These are phyloP conservation scores for Rheum nobile DNA, from an alignment of 148 eudicot species.

Conservation along the genomic window DNA sequence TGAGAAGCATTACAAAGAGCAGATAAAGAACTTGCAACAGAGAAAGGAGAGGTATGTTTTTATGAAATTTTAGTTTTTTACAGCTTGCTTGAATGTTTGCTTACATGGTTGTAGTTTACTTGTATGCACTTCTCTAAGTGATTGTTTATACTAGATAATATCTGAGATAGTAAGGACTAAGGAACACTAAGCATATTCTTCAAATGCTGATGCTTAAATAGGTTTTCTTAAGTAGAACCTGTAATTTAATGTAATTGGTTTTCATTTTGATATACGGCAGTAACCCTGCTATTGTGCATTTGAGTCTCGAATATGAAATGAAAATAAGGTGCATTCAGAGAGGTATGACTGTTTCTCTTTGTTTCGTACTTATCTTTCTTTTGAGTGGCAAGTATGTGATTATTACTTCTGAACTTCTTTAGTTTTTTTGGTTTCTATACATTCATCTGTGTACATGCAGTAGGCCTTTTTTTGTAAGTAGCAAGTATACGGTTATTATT, in stretches of 20 bases:
- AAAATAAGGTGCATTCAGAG: conserved; percentile 88
- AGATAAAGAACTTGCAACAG: conserved; percentile 81
- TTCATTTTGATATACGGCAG: not conserved
- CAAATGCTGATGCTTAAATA: too few relatives aligned
- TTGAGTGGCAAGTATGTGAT: not conserved
- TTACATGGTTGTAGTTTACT: not conserved
- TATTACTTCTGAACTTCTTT: not conserved
- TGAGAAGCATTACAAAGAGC: conserved; percentile 98
- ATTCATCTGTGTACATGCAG: not conserved
- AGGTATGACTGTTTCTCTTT: conserved; percentile 34
- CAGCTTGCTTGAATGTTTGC: not conserved
- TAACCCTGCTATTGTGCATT: not conserved
- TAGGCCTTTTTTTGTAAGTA: too few relatives aligned
- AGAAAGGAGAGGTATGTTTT: conserved; percentile 73
- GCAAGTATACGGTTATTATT: too few relatives aligned
- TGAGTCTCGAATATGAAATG: not conserved
- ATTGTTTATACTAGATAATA: not conserved
- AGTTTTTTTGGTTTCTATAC: not conserved
- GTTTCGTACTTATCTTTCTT: conserved; percentile 3
- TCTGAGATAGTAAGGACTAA: not conserved
- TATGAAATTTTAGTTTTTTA: not conserved
- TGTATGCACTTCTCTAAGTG: not conserved
- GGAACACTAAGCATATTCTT: not conserved
- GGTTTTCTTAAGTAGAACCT: not conserved
- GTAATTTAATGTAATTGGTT: not conserved